These are phyloP conservation scores for Lasiosphaeria hispida DNA, from an alignment of 495 filamentous ascomycete species.

Conservation along the genomic window DNA sequence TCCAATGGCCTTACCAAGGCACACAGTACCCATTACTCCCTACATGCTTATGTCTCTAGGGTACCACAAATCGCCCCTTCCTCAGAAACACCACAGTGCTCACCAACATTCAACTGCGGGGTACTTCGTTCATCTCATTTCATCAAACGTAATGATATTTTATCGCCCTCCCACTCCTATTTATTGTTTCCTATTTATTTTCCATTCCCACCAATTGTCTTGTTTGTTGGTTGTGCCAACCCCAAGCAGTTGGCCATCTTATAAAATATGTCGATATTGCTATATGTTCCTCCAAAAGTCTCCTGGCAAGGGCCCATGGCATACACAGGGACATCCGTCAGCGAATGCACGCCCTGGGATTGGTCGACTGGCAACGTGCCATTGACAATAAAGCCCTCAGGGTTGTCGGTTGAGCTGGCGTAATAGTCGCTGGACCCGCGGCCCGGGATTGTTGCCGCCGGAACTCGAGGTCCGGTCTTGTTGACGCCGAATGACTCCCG, in stretches of 20 bases:
- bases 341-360: constrained; percentile 63
- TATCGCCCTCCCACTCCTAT: no score
- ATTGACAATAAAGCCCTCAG: constrained; percentile 64
- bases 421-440: constrained; percentile 45
- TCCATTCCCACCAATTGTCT: constrained; percentile 14
- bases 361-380: constrained; percentile 60
- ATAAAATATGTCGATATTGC: constrained; percentile 70
- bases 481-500: constrained; percentile 66
- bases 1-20: no score
- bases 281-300: constrained; percentile 65
- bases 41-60: no score
- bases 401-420: constrained; percentile 60
- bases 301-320: constrained; percentile 72
- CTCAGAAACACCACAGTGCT: no score
- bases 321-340: constrained; percentile 75
- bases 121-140: no score
- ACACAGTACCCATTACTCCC: no score
- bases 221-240: constrained; percentile 39
- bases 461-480: constrained; percentile 52
- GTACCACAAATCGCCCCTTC: no score
- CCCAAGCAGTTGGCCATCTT: constrained; percentile 68
- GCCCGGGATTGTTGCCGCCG: constrained; percentile 47
- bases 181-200: neutral
- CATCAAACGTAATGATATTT: no score
- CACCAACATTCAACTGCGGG: no score